These are phyloP conservation scores for Botrytis elliptica DNA, from an alignment of 2,329 filamentous ascomycete genomes.

Conservation along the genomic window DNA sequence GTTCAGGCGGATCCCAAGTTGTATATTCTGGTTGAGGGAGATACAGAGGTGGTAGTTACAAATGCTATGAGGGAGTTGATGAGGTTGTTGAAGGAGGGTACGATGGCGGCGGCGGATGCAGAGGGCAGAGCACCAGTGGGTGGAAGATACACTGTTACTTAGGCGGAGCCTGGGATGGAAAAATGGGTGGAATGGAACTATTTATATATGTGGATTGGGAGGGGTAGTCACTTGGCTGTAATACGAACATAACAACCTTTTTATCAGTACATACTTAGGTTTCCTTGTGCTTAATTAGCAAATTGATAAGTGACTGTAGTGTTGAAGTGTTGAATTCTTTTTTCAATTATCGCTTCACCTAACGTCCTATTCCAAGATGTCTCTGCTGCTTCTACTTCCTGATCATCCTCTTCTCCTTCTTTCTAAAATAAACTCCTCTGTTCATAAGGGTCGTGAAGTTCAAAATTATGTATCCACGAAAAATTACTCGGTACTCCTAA, in stretches of 20 bases:
- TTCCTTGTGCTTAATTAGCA: not conserved
- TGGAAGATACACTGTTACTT: constrained; percentile 85
- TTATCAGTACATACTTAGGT: not conserved
- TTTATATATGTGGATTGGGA: not conserved
- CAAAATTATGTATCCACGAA: not conserved
- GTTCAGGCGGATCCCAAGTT: constrained; percentile 82
- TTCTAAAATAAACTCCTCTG: constrained; percentile 63
- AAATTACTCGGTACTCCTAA: not conserved
- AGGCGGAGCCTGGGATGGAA: constrained; percentile 31
- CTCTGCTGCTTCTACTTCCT: not conserved
- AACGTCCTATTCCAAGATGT: not conserved
- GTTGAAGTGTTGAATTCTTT: not conserved
- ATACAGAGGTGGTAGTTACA: constrained; percentile 89
- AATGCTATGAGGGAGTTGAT: constrained; percentile 89
- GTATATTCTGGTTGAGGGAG: constrained; percentile 96
- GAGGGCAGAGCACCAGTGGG: constrained; percentile 74
- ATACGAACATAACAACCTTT: not conserved
- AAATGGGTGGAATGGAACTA: constrained; percentile 23
- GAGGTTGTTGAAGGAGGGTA: constrained; percentile 83
- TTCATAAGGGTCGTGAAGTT: constrained; percentile 43
- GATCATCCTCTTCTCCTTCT: constrained; percentile 27
- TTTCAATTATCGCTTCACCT: not conserved
- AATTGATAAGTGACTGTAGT: not conserved
- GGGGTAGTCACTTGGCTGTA: not conserved
- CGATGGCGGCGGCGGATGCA: constrained; percentile 83